Evolutionary conservation across 139 green algal species (phyloP), one percentile per base, ranked within the genome.

Genomic region (Pseudopediastrum boryanum): DNA sequence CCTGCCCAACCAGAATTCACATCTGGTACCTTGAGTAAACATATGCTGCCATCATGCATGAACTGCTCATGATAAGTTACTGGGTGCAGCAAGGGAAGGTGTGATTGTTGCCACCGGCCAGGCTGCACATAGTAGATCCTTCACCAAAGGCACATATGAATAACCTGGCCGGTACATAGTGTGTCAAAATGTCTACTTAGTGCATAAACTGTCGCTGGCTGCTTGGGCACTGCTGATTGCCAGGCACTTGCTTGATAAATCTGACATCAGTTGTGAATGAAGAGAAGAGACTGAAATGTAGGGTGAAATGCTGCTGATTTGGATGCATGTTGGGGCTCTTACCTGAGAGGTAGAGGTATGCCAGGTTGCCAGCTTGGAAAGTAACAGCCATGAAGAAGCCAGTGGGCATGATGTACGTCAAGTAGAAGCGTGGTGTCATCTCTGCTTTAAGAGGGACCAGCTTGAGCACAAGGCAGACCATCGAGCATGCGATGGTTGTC

Each of bases 331-430:
- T n/a, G n/a, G n/a, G n/a, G n/a, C n/a, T 2, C 73, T 62, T 29
- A 80, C 73, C 73, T 72, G 73, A 80, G 4, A 80, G 59, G 33
- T 72, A 38, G 9, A 80, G 39, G 25, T 80, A 80, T 27, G 59
- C 58, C 2, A 44, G 50, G 73, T 80, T 80, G 1, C 73, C 73
- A 12, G 63, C 31, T 42, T 80, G 61, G 42, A 80, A 64, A 1
- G 73, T 29, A 10, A 80, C 42, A 16, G 73, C 73, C 73, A 71
- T 35, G 9, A 71, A 70, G 0, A 80, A 33, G 44, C 73, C 73
- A 19, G 73, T 80, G 1, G 73, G 73, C 73, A 71, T 23, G 5
- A 80, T 31, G 35, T 48, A 19, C 9, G 42, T 71, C 13, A 51
- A 23, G 8, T 43, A 38, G 27, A 80, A 62, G 7, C 46, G 50